phyloP scores from a whole-genome alignment of 257 asterid species.

The Fraxinus cuspidata region DNA sequence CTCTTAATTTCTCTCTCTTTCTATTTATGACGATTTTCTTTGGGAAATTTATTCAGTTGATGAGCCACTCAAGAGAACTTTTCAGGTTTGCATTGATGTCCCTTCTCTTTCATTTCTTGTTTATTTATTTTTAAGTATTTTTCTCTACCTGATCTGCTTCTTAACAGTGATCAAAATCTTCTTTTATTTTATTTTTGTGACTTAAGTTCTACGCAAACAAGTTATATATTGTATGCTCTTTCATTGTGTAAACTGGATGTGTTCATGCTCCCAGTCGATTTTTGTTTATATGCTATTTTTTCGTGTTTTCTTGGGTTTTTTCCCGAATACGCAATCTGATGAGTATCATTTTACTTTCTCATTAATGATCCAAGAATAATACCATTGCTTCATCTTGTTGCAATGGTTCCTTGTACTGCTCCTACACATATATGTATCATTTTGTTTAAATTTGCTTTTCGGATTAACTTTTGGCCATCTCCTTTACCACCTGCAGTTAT shows the following conservation, averaged over 20 bases:
- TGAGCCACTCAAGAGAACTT: conserved; percentile 54
- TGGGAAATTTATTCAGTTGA: conserved; percentile 52
- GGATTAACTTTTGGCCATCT: not conserved
- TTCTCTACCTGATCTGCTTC: conserved; percentile 24
- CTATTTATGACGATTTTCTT: not conserved
- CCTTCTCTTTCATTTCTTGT: not conserved
- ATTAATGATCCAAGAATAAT: conserved; percentile 4
- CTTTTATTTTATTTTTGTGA: not conserved
- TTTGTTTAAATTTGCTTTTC: not conserved
- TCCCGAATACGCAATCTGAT: conserved; percentile 2
- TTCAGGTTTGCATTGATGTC: conserved; percentile 43
- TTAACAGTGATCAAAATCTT: conserved; percentile 14
- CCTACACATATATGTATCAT: not conserved
- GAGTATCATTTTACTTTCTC: not conserved
- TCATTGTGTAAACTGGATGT: not conserved
- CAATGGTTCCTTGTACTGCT: conserved; percentile 9
- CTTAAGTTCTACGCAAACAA: conserved; percentile 7
- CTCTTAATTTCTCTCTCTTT: not conserved
- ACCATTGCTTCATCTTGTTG: conserved; percentile 27
- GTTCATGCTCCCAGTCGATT: not conserved
- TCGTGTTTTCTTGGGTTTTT: not conserved
- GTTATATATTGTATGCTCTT: not conserved
- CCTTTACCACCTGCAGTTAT: not conserved
- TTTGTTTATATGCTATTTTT: not conserved
- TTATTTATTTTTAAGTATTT: not conserved